Base-by-base conservation (phyloP, 1,284 basidiomycete species). In the Ustilago tritici region DNA sequence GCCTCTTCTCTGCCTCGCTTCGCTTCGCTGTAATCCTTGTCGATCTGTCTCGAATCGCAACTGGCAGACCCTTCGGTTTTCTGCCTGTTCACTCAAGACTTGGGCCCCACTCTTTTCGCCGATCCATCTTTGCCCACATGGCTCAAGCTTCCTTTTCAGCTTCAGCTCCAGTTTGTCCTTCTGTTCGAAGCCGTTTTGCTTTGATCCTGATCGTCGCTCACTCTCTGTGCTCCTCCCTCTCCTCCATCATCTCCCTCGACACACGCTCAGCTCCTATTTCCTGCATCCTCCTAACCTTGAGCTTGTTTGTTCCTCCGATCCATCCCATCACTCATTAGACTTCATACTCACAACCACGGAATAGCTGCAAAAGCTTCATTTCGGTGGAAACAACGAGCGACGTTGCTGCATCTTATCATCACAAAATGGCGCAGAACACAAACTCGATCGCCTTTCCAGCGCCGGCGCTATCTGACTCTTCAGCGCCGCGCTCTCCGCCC, bases 401-500 rank as follows among this genome's bases (percentile, higher is more conserved):
- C 47, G 3, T 35, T 50, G 49, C 23, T 31, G 8, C 23, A 28
- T 28, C 34, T 12, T 12, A 47, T 28, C 49, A 54, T 47, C 59
- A 53, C 55, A 65, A 32, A 50, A 64, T 64, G 62, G 11, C 62
- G 34, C 35, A 38, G 4, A 31, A 64, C 9, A 40, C 47, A 23
- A 17, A n/a, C 23, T 36, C 50, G 17, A 34, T 35, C 46, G 61
- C 57, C 6, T 31, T 40, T 19, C 31, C 50, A 31, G 40, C 52
- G 35, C 49, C 40, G 36, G 64, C 53, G 56, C 43, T 28, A 17
- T 58, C 56, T 36, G 41, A 40, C 4, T 17, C 64, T 19, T 8
- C 70, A 36, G 55, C 50, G 56, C 63, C 60, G 32, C 69, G 63
- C 46, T 63, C 69, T 41, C 53, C 69, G 19, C 43, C 69, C 12